Percentiles rank a stretch among this genome's conserved stretches.
phyloP scores from a whole-genome alignment of 495 filamentous ascomycete species.

The Tuber borchii region DNA sequence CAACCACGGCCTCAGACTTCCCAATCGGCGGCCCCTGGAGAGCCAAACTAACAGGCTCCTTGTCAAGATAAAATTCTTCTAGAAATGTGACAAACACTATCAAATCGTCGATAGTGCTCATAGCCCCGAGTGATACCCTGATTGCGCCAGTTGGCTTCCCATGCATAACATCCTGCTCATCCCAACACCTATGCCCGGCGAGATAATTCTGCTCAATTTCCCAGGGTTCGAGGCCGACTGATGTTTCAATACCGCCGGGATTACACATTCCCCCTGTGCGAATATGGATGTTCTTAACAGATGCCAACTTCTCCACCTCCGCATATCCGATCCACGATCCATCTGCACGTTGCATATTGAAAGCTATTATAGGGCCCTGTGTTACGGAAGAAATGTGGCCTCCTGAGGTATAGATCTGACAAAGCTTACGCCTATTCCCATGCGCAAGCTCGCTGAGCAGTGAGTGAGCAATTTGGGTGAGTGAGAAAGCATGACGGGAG shows the following conservation, averaged over 20 bases:
- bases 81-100: slow-evolving; percentile 63
- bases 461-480: slow-evolving; percentile 55
- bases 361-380: slow-evolving; percentile 76
- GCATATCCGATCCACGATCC: slow-evolving; percentile 71
- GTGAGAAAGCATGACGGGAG: slow-evolving; percentile 63
- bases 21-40: slow-evolving; percentile 6
- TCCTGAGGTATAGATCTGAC: slow-evolving; percentile 43
- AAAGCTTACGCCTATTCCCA: slow-evolving; percentile 53
- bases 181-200: slow-evolving; percentile 69
- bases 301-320: slow-evolving; percentile 77
- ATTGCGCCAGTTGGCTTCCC: slow-evolving; percentile 86
- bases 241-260: slow-evolving; percentile 70
- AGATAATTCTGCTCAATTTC: slow-evolving; percentile 78
- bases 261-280: slow-evolving; percentile 86
- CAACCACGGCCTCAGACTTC: slow-evolving; percentile 44
- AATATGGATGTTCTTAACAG: slow-evolving; percentile 69
- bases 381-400: slow-evolving; percentile 35
- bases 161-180: slow-evolving; percentile 70
- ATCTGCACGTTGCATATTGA: slow-evolving; percentile 64
- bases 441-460: slow-evolving; percentile 59
- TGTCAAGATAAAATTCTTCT: slow-evolving; percentile 67
- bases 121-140: slow-evolving; percentile 75
- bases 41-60: slow-evolving; percentile 35
- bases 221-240: slow-evolving; percentile 62
- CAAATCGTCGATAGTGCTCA: slow-evolving; percentile 75